Percentiles rank a stretch among this genome's conserved stretches.
These are phyloP conservation scores for Torrubiella hemipterigena DNA, from an alignment of 2,329 filamentous ascomycete species.

Conservation along the genomic window DNA sequence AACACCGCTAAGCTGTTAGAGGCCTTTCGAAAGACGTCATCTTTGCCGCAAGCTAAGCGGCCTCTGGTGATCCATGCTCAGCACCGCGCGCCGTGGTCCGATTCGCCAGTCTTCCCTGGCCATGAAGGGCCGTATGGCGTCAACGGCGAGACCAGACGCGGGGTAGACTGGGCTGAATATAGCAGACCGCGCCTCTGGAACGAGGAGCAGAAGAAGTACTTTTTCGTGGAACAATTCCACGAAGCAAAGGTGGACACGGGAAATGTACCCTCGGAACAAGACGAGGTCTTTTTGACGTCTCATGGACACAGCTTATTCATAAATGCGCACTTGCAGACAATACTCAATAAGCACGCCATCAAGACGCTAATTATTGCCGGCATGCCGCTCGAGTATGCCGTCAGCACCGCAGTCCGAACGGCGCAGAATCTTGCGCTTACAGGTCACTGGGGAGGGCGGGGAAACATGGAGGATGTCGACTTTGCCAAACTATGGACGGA, in stretches of 20 bases:
- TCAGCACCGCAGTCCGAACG: constrained; percentile 8
- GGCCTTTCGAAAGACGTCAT: background rate
- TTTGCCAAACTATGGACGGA: constrained; percentile 4
- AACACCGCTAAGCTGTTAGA: background rate
- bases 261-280: background rate
- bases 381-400: constrained; percentile 5
- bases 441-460: constrained; percentile 8
- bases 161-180: background rate
- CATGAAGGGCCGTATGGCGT: background rate
- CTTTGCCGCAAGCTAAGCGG: background rate
- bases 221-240: constrained; percentile 2
- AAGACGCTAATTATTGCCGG: constrained; percentile 8
- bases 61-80: background rate
- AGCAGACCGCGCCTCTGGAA: background rate
- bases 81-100: background rate
- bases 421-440: constrained; percentile 7
- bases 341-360: constrained; percentile 5
- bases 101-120: background rate
- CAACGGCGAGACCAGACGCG: background rate
- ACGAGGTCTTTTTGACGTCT: constrained; percentile 1
- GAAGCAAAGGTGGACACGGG: constrained; percentile 6
- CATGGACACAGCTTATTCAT: constrained; percentile 5
- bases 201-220: background rate
- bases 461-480: constrained; percentile 7
- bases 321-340: constrained; percentile 5